Base-by-base conservation (phyloP, 225 moss, liverwort and hornwort genomes). In the Asterella californica region DNA sequence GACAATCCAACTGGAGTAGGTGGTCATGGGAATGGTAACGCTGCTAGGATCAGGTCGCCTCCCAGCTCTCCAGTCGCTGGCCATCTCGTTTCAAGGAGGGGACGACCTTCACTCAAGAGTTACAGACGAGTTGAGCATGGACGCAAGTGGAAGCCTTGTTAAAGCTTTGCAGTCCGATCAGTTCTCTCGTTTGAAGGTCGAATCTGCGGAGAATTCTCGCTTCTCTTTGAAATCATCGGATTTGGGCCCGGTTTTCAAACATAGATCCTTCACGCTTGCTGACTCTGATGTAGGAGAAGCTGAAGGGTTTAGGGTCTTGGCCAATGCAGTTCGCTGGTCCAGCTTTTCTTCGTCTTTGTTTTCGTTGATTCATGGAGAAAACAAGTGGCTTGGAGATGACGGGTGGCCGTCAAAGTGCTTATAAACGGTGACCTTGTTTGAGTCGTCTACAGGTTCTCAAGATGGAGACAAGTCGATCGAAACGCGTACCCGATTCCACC, bases 351-450 rank as follows among this genome's bases (percentile, higher is more conserved):
- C 70, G 8, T 71, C 70, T 19, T 46, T 71, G 46, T 18, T 45
- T 18, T 71, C 46, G 25, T 36, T 71, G 46, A 71, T 4, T 71
- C 46, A 46, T 46, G 70, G 70, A 12, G 45, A 46, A 34, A 71
- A 71, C 46, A 71, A 71, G 8, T 71, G 70, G 70, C 24, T 71
- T 46, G 70, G 70, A 24, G 70, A 71, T 36, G 70, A 71, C 45
- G 70, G 70, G n/a, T n/a, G 24, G 70, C 70, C 17, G 25, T 71
- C 15, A 24, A 24, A 71, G 70, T 24, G 2, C 37, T 46, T 14
- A 71, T 71, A n/a, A 0, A 71, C 9, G 70, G 70, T 71, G 46
- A 46, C 70, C 45, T 9, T 10, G 24, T 14, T 37, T 71, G 70
- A 47, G 46, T 24, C 17, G 10, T 7, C 24, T 71, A 18, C 24